phyloP scores from a whole-genome alignment of 371 early-diverging fungal genomes.

The Nosema muscidifuracis region DNA sequence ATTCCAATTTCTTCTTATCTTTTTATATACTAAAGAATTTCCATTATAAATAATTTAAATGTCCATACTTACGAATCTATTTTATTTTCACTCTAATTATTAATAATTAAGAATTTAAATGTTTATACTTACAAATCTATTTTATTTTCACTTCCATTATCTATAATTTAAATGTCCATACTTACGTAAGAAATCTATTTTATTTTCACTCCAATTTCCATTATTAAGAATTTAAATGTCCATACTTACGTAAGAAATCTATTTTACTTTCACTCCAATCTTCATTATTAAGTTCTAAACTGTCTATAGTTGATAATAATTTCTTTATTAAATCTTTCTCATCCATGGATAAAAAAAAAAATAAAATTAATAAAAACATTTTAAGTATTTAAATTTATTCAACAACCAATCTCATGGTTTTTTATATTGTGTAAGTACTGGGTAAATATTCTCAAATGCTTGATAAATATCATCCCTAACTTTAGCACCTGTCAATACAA shows the following conservation, averaged over 20 bases:
- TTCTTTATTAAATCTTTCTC: neutral
- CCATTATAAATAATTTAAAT: no score
- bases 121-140: conserved; percentile 32
- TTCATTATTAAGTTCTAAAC: neutral
- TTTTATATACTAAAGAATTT: no score
- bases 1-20: no score
- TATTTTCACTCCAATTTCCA: conserved; percentile 24
- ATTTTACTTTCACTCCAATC: conserved; percentile 35
- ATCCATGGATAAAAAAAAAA: no score
- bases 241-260: conserved; percentile 31
- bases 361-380: no score
- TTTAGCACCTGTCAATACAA: conserved; percentile 99
- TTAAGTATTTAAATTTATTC: no score
- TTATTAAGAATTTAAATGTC: conserved; percentile 31
- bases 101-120: conserved; percentile 8
- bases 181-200: conserved; percentile 28
- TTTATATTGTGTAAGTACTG: conserved; percentile 69
- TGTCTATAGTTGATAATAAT: neutral
- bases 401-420: no score
- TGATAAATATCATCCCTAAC: conserved; percentile 95
- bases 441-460: conserved; percentile 98
- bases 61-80: conserved; percentile 34
- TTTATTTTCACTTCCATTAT: no score
- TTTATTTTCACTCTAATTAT: conserved; percentile 29
- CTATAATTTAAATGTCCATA: conserved; percentile 45